These are phyloP conservation scores for Phylloporus sp. DNA, from an alignment of 768 basidiomycete species.

Conservation along the genomic window DNA sequence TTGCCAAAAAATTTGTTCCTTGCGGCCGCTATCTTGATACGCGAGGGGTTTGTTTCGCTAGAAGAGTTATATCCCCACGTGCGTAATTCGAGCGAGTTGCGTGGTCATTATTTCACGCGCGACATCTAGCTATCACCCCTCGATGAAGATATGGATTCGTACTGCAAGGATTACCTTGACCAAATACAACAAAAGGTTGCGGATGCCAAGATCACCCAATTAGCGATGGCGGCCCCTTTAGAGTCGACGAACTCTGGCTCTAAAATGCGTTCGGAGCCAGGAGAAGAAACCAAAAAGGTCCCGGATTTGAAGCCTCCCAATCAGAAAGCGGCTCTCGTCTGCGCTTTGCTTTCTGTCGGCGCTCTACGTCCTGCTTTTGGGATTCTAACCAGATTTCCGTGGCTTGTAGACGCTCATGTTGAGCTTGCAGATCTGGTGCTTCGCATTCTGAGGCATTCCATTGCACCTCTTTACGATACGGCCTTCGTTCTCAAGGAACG, in stretches of 20 bases:
- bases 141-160: conserved; percentile 72
- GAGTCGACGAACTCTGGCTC: conserved; percentile 46
- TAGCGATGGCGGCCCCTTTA: conserved; percentile 84
- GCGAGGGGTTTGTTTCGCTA: conserved; percentile 81
- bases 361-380: conserved; percentile 74
- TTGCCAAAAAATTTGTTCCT: conserved; percentile 74
- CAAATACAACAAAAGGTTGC: conserved; percentile 62
- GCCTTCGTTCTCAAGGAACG: conserved; percentile 52
- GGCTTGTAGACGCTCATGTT: conserved; percentile 76
- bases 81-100: conserved; percentile 24
- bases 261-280: conserved; percentile 38
- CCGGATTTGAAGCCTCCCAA: conserved; percentile 47
- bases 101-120: conserved; percentile 5
- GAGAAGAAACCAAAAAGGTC: conserved; percentile 35
- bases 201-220: conserved; percentile 66
- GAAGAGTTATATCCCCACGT: conserved; percentile 95
- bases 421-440: conserved; percentile 87
- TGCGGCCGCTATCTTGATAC: conserved; percentile 81
- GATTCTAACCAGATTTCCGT: conserved; percentile 79
- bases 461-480: conserved; percentile 62
- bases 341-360: conserved; percentile 82
- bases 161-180: conserved; percentile 61
- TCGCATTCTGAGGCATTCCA: conserved; percentile 65
- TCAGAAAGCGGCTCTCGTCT: conserved; percentile 77
- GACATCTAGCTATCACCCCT: conserved; percentile 60